Evolutionary conservation across 495 filamentous ascomycete genomes (phyloP), one percentile per base, ranked within the genome.

Genomic region (Aspergillus saccharolyticus): DNA sequence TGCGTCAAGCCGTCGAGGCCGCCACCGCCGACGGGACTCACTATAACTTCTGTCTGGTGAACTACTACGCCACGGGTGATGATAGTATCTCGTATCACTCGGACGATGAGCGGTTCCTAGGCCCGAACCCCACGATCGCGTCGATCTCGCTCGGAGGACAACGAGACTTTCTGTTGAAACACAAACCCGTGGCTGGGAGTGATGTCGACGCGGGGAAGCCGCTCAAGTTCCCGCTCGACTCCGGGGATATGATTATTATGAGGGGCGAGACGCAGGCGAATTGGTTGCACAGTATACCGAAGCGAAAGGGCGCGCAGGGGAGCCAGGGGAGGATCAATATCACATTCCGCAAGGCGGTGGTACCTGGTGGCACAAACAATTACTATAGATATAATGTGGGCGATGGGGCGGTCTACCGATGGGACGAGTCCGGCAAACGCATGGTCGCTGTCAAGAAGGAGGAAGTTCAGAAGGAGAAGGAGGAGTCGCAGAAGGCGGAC

Each of bases 311-410:
- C 30, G 75, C 71, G 46, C 79, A 78, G 54, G 71, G 73, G 12
- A 76, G 80, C 28, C 74, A 67, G 20, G 88, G 86, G 14, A 72
- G 88, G 49, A 88, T 90, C 39, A 90, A 90, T 62, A 89, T 90
- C 60, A 91, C 89, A 3, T 88, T 90, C 63, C 72, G 87, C 44
- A 76, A 79, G 61, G 86, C 83, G 19, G 70, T 87, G 60, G 73
- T 84, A 19, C 82, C 76, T 51, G 85, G 71, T 30, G 85, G 85
- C 9, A 91, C 85, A 21, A 81, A 88, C 63, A 90, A 90, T 68
- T 87, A 86, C 65, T 85, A 87, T 66, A 66, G 71, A 56, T 90
- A 91, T 75, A 91, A 91, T 73, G 85, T 91, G 60, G 87, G 89
- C 0, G 72, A 66, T 47, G 86, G 88, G 10, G 72, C 64, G 2